Evolutionary conservation across 2,329 filamentous ascomycete species (phyloP).

Genomic region (Colletotrichum zoysiae): DNA sequence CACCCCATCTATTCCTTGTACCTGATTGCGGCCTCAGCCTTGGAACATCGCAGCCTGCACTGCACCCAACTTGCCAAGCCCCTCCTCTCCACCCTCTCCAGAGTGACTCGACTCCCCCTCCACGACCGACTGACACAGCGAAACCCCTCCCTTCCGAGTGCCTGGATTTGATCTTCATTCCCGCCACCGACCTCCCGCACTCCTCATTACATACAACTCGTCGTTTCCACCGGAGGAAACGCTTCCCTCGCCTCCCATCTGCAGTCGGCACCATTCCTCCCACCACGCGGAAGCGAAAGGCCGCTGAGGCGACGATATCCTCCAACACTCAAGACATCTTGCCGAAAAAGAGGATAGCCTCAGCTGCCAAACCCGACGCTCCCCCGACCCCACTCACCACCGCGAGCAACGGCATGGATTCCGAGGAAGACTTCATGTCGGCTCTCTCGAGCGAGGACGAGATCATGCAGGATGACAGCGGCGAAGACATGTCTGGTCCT

Average conservation of each 20-base stretch:
- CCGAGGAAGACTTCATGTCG: constrained; percentile 94
- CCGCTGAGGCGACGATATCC: constrained; percentile 73
- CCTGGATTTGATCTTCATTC: neutral
- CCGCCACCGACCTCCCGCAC: neutral
- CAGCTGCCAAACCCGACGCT: constrained; percentile 56
- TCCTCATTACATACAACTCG: neutral
- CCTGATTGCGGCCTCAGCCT: constrained; percentile 22
- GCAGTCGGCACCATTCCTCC: constrained; percentile 69
- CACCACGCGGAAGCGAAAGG: constrained; percentile 71
- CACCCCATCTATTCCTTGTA: constrained; percentile 8
- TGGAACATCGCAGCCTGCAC: constrained; percentile 29
- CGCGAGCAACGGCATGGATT: constrained; percentile 82
- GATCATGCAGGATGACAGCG: constrained; percentile 81
- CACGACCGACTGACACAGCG: constrained; percentile 8
- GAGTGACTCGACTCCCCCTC: constrained; percentile 29
- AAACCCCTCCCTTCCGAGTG: neutral
- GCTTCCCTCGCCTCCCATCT: constrained; percentile 30
- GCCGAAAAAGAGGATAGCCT: constrained; percentile 68
- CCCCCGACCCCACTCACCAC: constrained; percentile 70
- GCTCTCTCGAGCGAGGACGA: constrained; percentile 83
- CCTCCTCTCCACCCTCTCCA: constrained; percentile 10
- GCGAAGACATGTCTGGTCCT: constrained; percentile 72
- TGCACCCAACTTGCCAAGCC: neutral
- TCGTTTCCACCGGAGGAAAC: constrained; percentile 36
- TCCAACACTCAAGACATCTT: constrained; percentile 57